Base-by-base conservation (phyloP, 768 basidiomycete genomes). In the Mycena crocata region DNA sequence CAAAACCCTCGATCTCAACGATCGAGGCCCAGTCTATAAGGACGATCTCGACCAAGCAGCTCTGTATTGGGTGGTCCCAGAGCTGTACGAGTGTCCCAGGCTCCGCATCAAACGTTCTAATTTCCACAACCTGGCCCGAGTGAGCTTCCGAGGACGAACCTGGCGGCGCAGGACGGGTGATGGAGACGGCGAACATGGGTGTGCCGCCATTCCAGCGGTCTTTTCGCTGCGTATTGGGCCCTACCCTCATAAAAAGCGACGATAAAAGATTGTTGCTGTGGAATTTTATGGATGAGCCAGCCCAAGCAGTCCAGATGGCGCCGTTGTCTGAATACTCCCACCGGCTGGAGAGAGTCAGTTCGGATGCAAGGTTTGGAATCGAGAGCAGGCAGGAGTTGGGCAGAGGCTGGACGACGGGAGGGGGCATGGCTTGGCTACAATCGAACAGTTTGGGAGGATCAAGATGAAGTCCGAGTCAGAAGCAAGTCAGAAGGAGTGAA, bases 131-230 rank as follows among this genome's bases (percentile, higher is more conserved):
- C 14, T n/a, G 6, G 13, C 0, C 10, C 12, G 44, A 45, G 6
- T 21, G 13, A 17, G 49, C 7, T 10, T 9, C 7, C 2, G 23
- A 14, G 17, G 35, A 6, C 23, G 49, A 14, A 7, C 17, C 2
- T 21, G 19, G 44, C 10, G 44, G 17, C 5, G 5, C 6, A 19
- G 14, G 1, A 34, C 39, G 12, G 24, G 19, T 28, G 31, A 60
- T 54, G 14, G 67, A 54, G 8, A 68, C 67, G 26, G 50, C 44
- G n/a, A 64, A 35, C 57, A 60, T 56, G 9, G 61, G 51, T 8
- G 62, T 64, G 3, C 57, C 58, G 26, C 67, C 67, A 26, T 68
- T 68, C 67, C 67, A 68, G 7, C 51, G 40, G 40, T 68, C 62
- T 31, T 64, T 68, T 40, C 57, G 56, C 39, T 68, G 42, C 6